These are phyloP conservation scores for Phytophthora cryptogea DNA, from an alignment of 352 stramenopile genomes.

Conservation along the genomic window DNA sequence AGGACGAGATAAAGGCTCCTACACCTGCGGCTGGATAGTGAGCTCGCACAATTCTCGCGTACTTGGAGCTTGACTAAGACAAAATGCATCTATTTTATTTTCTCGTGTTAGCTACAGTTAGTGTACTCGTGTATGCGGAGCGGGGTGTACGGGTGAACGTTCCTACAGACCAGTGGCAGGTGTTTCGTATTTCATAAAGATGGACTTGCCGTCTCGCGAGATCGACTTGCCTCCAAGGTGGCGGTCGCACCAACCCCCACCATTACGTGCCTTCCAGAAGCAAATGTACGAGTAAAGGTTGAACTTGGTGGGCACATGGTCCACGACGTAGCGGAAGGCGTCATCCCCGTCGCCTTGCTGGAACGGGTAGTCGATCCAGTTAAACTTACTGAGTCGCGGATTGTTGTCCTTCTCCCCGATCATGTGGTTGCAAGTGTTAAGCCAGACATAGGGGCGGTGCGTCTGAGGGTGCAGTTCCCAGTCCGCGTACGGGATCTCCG, in stretches of 20 bases:
- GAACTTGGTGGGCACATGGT: constrained; percentile 85
- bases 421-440: constrained; percentile 92
- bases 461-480: constrained; percentile 53
- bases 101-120: constrained; percentile 24
- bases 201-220: constrained; percentile 60
- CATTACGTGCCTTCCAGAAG: constrained; percentile 78
- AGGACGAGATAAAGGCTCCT: constrained; percentile 7
- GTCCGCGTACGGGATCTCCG: constrained; percentile 48
- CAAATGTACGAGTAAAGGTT: constrained; percentile 89
- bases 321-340: constrained; percentile 79
- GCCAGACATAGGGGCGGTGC: constrained; percentile 73
- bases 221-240: constrained; percentile 54
- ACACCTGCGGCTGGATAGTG: constrained; percentile 28
- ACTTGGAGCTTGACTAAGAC: not conserved
- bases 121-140: too few relatives aligned
- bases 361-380: constrained; percentile 86
- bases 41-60: not conserved
- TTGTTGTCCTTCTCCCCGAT: constrained; percentile 89
- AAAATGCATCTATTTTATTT: constrained; percentile 34
- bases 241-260: constrained; percentile 75
- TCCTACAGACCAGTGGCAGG: constrained; percentile 23
- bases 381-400: constrained; percentile 65
- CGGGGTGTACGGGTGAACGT: constrained; percentile 1
- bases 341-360: constrained; percentile 66
- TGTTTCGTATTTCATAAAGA: constrained; percentile 51